phyloP scores from a whole-genome alignment of 352 stramenopile species.

The Peronospora destructor region DNA sequence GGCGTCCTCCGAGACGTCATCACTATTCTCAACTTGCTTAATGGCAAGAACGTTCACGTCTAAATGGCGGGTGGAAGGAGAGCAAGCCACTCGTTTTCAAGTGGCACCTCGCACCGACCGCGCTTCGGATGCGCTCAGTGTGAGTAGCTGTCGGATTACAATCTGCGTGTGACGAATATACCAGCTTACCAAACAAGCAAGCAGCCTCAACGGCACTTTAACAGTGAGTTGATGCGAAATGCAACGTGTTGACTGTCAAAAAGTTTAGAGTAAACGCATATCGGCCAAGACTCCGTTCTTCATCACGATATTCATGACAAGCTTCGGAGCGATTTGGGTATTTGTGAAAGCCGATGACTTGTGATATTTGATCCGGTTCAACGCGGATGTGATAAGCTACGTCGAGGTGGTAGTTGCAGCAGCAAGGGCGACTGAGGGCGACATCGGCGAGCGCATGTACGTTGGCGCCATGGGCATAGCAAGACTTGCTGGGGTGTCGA shows the following conservation, averaged over 20 bases:
- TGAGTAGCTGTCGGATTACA: background rate
- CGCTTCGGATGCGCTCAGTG: slow-evolving; percentile 11
- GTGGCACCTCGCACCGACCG: slow-evolving; percentile 15
- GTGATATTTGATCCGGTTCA: background rate
- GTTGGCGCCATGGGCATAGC: background rate
- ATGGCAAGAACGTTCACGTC: slow-evolving; percentile 41
- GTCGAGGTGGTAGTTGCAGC: slow-evolving; percentile 1
- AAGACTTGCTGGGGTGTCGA: background rate
- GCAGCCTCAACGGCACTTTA: no score
- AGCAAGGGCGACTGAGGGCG: background rate
- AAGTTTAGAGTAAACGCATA: background rate
- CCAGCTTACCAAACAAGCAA: no score
- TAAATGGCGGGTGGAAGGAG: slow-evolving; percentile 6
- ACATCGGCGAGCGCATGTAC: background rate
- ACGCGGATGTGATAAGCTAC: background rate
- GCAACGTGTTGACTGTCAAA: background rate
- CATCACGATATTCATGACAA: background rate
- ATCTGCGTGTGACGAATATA: no score
- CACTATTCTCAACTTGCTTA: slow-evolving; percentile 62
- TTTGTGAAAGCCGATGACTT: background rate
- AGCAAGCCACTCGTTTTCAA: slow-evolving; percentile 9
- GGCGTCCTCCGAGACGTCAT: slow-evolving; percentile 69
- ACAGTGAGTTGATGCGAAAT: background rate
- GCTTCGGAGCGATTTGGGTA: background rate
- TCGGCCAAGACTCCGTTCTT: background rate